Base-by-base conservation (phyloP, 169 alveolate species). In the Plasmodium gaboni region DNA sequence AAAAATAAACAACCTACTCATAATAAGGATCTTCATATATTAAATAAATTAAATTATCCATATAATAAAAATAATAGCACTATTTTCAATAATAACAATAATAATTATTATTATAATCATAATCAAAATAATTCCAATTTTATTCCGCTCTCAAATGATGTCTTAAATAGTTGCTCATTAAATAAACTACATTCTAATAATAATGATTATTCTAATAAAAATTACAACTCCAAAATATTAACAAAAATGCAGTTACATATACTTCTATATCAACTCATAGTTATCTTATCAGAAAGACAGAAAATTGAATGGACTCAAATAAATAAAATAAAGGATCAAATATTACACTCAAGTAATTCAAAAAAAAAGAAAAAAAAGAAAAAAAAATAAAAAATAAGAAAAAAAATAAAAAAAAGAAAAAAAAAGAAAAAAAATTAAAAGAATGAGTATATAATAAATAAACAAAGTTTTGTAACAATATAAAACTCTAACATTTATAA, bases 231-330 rank as follows among this genome's bases (percentile, higher is more conserved):
- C 60, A 80, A 55, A 80, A 68, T 80, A 59, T 59, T 80, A 4
- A 51, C 90, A 8, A 80, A 80, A 71, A 50, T 60, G 42, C 90
- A 80, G 26, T 48, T 80, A 38, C 90, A 80, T 13, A 80, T 80
- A 65, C 80, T 80, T 7, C 28, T 80, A 44, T 80, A 50, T 59
- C 90, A 80, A 55, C 70, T 80, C 38, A 57, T 80, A 32, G 90
- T 80, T 51, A 44, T 67, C 57, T 59, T 80, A 42, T n/a, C 83
- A 28, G 73, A 65, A 13, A 64, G 90, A 24, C 90, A 80, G 59
- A 80, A 80, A 67, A 48, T 80, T 42, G 90, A 80, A 46, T 80
- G 90, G 90, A 57, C 13, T 0, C 72, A 80, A 13, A 68, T 80
- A 28, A 57, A 9, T 10, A 64, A 46, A 80, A 68, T 80, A 6